Base-by-base conservation (phyloP, 208 protist genomes). In the Phytomonas serpens region DNA sequence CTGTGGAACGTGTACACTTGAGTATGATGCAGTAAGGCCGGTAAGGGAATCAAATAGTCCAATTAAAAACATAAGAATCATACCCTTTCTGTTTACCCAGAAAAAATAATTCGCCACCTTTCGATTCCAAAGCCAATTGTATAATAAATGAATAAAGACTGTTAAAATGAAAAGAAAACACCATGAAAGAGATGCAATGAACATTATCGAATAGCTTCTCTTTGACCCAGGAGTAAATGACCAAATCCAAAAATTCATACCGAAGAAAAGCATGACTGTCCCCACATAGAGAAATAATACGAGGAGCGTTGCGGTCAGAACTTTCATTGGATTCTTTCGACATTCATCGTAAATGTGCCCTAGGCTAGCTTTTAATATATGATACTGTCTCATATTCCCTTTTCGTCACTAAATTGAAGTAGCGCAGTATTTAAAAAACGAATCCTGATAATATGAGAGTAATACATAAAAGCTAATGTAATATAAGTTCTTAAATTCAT, bases 211-310 rank as follows among this genome's bases (percentile, higher is more conserved):
- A 57, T 84, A 84, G 66, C 70, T 84, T 31, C 73, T 51, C 40
- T 84, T 78, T n/a, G 81, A 30, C 33, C 70, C 80, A 14, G 67
- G 61, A 37, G 38, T n/a, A 66, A 84, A 84, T 30, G 80, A 84
- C 80, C 76, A 84, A 16, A 84, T 34, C 73, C 76, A 84, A 74
- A 84, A 84, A 73, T 84, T 84, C 73, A 77, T 78, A 16, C 80
- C 76, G 65, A 81, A 79, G 71, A 81, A 81, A 68, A 81, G 80
- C 80, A 84, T 84, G 19, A 75, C 64, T 31, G 80, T 78, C 32
- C 73, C 76, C n/a, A 70, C 51, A 65, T 78, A 84, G 1, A 84
- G 51, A 11, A 71, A 36, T 61, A 81, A 30, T 40, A 77, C 64
- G 29, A 84, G 71, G 27, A 72, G 38, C 33, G 66, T 42, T 30